Base-by-base conservation (phyloP, 768 basidiomycete genomes). In the Mycena haematopus region DNA sequence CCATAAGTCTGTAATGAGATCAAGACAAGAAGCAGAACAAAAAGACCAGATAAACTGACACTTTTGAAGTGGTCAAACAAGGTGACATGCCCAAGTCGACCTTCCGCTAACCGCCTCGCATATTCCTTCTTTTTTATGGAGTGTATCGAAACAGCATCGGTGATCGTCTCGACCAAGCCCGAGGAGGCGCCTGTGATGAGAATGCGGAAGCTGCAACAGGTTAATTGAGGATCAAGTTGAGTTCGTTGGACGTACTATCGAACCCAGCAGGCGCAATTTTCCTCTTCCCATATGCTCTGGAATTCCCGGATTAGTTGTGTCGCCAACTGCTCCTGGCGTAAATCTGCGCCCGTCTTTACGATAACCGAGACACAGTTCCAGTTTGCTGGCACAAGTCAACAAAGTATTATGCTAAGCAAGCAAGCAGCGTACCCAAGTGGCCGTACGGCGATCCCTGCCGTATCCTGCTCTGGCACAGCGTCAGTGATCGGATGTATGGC, bases 51-150 rank as follows among this genome's bases (percentile, higher is more conserved):
- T 25, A 9, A 53, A 79, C 90, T 67, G 65, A 94, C 94, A 59
- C 87, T 86, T 72, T 86, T 86, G 75, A 97, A 99, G 75, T 99
- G 94, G 72, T 99, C 96, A 66, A 94, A 77, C 55, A 99, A 74
- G 2, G 92, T 92, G 50, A 97, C 96, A 72, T 95, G 89, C 35
- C 91, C 92, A 21, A 96, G 78, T 56, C 87, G 84, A 33, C 94
- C 91, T 68, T 87, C 85, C 4, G 93, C 85, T 57, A 96, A 76
- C 57, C 94, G 83, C 68, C 93, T 86, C 1, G 96, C 96, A 75
- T 99, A 99, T 73, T 97, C 96, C 3, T 94, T 92, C 77, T 99
- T 99, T 82, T 99, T 99, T 75, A 99, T 97, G 1, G 97, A 99
- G 73, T 99, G 97, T 68, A 99, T 94, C 6, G 97, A 99, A 0